Percentiles rank a stretch among this genome's conserved stretches.
These are phyloP conservation scores for Trichoderma aggressivum DNA, from an alignment of 2,329 filamentous ascomycete genomes.

Conservation along the genomic window DNA sequence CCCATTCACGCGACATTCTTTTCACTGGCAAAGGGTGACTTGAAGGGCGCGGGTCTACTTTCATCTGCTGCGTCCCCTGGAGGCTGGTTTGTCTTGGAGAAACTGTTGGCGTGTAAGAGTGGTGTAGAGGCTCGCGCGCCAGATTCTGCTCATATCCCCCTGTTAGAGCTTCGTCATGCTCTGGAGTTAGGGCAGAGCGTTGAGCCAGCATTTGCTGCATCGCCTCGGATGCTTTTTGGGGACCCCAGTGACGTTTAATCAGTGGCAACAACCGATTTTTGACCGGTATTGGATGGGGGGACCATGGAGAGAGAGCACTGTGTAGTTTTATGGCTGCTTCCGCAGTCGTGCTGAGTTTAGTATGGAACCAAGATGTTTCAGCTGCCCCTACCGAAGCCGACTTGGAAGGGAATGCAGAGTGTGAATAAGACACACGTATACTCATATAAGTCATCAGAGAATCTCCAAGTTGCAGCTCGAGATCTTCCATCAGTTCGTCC, in stretches of 20 bases:
- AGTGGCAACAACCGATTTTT: conserved; percentile 43
- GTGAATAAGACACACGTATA: conserved; percentile 51
- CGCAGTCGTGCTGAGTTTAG: conserved; percentile 50
- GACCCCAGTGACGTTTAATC: conserved; percentile 49
- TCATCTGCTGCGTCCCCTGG: neutral
- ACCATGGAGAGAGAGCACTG: conserved; percentile 50
- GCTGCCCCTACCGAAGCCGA: conserved; percentile 23
- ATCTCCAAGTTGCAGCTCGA: conserved; percentile 55
- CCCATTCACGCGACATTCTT: neutral
- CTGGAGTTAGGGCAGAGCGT: neutral
- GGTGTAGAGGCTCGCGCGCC: neutral
- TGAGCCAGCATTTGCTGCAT: conserved; percentile 34
- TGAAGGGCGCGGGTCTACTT: neutral
- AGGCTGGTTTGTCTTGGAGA: neutral
- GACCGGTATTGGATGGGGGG: conserved; percentile 38
- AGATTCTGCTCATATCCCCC: neutral
- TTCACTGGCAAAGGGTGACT: neutral
- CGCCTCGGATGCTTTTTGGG: conserved; percentile 41
- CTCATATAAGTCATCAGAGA: conserved; percentile 48
- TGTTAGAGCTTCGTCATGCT: neutral
- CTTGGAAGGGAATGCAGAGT: conserved; percentile 51
- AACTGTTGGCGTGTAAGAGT: neutral
- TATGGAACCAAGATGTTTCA: conserved; percentile 42
- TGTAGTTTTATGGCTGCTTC: conserved; percentile 50
- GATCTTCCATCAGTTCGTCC: conserved; percentile 56